Percentiles rank a stretch among this genome's conserved stretches.
These are phyloP conservation scores for Coniochaeta sp. DNA, from an alignment of 2,329 filamentous ascomycete species.

Conservation along the genomic window DNA sequence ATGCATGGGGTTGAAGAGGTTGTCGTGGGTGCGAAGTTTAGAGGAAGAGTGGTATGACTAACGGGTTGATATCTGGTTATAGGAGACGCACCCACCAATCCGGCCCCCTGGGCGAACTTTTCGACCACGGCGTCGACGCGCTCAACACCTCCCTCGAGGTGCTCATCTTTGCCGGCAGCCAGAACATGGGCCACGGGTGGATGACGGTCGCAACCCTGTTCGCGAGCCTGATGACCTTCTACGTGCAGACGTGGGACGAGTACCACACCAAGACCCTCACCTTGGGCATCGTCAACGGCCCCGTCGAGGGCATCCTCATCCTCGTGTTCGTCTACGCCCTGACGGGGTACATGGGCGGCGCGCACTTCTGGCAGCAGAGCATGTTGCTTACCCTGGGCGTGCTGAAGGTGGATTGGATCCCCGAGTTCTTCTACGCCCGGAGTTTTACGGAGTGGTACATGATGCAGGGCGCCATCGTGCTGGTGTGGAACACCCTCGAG, in stretches of 20 bases:
- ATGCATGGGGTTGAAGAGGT: constrained; percentile 5
- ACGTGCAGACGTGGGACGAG: constrained; percentile 98
- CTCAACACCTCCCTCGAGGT: constrained; percentile 94
- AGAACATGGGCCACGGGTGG: constrained; percentile 93
- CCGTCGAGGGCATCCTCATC: constrained; percentile 88
- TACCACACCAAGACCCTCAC: constrained; percentile 97
- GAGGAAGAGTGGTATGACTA: too few species aligned
- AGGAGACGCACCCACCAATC: constrained; percentile 85
- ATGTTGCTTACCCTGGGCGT: constrained; percentile 68
- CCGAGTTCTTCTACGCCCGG: constrained; percentile 65
- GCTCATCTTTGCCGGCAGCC: constrained; percentile 81
- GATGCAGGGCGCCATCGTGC: constrained; percentile 72
- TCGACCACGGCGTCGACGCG: constrained; percentile 96
- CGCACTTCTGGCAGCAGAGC: constrained; percentile 86
- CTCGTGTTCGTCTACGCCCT: constrained; percentile 74
- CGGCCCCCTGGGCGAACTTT: constrained; percentile 89
- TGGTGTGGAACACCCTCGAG: constrained; percentile 77
- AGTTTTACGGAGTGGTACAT: constrained; percentile 92
- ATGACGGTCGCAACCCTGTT: constrained; percentile 78
- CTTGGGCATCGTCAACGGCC: constrained; percentile 84
- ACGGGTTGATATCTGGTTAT: not conserved
- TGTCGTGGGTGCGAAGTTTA: not conserved
- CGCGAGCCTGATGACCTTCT: constrained; percentile 84
- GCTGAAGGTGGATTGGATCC: constrained; percentile 46
- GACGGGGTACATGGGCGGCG: constrained; percentile 80